Conservation (phyloP, 768 basidiomycete genomes). For the Nidularia pulvinata region DNA sequence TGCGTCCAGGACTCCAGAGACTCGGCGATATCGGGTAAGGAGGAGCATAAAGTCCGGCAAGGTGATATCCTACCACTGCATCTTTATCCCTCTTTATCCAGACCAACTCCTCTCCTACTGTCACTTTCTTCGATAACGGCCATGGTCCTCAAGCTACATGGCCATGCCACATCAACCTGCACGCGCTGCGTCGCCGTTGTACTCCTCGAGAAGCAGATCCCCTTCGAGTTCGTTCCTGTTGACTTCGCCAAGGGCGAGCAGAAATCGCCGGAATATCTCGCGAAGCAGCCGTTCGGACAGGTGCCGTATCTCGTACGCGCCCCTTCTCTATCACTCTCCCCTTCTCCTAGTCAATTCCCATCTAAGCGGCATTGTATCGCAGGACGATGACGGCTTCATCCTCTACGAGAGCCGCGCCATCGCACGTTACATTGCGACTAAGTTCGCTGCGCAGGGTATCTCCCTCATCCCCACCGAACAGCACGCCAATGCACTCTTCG, state of each 20-base stretch:
- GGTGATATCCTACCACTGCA: too few relatives aligned
- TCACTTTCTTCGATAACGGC: not conserved
- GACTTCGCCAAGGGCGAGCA: conserved; percentile 42
- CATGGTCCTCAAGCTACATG: conserved; percentile 3
- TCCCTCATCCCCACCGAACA: conserved; percentile 36
- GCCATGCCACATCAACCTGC: conserved; percentile 32
- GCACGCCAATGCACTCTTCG: conserved; percentile 31
- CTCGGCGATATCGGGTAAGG: too few relatives aligned
- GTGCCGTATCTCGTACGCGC: conserved; percentile 51
- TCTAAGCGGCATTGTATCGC: not conserved
- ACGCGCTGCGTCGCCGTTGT: conserved; percentile 50
- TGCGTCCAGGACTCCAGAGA: too few relatives aligned
- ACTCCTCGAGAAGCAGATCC: conserved; percentile 54
- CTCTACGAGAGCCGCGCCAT: conserved; percentile 59
- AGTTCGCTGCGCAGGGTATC: conserved; percentile 42
- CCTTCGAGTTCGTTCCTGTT: conserved; percentile 48
- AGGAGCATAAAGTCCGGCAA: too few relatives aligned
- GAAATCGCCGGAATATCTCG: conserved; percentile 38
- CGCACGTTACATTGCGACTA: conserved; percentile 45
- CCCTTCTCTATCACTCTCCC: not conserved
- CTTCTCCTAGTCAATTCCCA: not conserved
- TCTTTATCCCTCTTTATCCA: not conserved
- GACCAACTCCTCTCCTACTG: not conserved
- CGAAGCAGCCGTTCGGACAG: conserved; percentile 65
- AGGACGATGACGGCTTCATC: conserved; percentile 54